These are phyloP conservation scores for Prunus padus DNA, from an alignment of 306 rosid species.

Conservation along the genomic window DNA sequence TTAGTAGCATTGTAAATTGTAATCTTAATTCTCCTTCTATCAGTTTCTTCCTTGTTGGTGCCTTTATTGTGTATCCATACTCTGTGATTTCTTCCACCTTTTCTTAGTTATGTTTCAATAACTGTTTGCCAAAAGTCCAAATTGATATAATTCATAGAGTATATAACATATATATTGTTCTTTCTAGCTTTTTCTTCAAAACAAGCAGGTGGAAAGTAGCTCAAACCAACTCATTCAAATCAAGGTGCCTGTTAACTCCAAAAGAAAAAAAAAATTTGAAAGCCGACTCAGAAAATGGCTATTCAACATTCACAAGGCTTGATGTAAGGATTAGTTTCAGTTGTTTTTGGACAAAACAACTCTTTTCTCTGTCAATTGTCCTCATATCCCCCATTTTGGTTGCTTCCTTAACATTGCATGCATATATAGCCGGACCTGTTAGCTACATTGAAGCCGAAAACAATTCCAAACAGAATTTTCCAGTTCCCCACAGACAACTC, in stretches of 20 bases:
- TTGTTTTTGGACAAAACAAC: too few relatives aligned
- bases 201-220: neutral
- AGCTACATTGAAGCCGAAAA: neutral
- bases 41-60: constrained; percentile 33
- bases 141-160: neutral
- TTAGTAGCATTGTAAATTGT: constrained; percentile 32
- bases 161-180: neutral
- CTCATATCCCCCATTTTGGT: too few relatives aligned
- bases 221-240: too few relatives aligned
- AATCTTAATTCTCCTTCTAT: constrained; percentile 37
- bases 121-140: constrained; percentile 15
- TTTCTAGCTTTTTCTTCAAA: neutral
- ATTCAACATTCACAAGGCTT: too few relatives aligned
- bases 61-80: constrained; percentile 48
- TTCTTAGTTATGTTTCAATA: constrained; percentile 8
- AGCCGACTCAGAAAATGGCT: too few relatives aligned
- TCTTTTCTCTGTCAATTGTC: too few relatives aligned
- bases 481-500: neutral
- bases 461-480: neutral
- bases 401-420: too few relatives aligned
- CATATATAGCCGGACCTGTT: too few relatives aligned
- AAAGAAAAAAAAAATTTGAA: too few relatives aligned
- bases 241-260: too few relatives aligned
- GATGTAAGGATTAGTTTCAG: too few relatives aligned
- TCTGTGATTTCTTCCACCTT: constrained; percentile 32